These are phyloP conservation scores for Hygrophorus pudorinus DNA, from an alignment of 768 basidiomycete species.

Conservation along the genomic window DNA sequence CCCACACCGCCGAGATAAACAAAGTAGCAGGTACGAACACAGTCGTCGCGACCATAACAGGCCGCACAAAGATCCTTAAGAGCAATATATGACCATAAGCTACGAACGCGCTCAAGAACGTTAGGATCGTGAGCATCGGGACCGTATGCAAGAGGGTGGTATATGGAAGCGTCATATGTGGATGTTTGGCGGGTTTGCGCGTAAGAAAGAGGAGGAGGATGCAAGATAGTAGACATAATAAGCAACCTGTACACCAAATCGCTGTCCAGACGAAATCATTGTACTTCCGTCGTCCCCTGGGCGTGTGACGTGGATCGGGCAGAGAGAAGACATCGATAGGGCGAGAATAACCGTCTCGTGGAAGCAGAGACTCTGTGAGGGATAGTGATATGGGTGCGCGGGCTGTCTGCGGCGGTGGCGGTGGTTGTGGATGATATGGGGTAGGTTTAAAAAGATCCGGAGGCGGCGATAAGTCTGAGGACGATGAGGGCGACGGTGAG, in stretches of 20 bases:
- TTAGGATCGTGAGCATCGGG: conserved; percentile 65
- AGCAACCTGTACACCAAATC: conserved; percentile 50
- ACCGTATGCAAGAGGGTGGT: conserved; percentile 68
- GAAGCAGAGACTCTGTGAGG: conserved; percentile 72
- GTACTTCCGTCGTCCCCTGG: conserved; percentile 56
- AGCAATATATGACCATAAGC: conserved; percentile 72
- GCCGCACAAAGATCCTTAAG: conserved; percentile 72
- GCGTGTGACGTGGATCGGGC: conserved; percentile 65
- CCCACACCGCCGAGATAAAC: conserved; percentile 69
- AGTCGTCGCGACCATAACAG: conserved; percentile 71
- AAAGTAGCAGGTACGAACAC: conserved; percentile 68
- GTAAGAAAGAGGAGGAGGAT: conserved; percentile 57
- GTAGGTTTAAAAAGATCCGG: too few species aligned
- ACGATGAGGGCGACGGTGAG: conserved; percentile 25
- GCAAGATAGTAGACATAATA: conserved; percentile 51
- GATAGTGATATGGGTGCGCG: conserved; percentile 45
- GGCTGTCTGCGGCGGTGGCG: conserved; percentile 29
- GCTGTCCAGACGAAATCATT: conserved; percentile 68
- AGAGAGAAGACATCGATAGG: conserved; percentile 65
- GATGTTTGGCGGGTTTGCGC: conserved; percentile 29
- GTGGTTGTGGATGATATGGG: too few species aligned
- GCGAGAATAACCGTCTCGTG: conserved; percentile 55
- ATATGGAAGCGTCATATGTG: conserved; percentile 41
- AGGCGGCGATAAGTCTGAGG: too few species aligned
- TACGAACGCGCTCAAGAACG: conserved; percentile 55